A percentile compares a stretch with the other conserved stretches of the same genome.
These are phyloP conservation scores for Alternaria triticina DNA, from an alignment of 2,329 filamentous ascomycete genomes.

Conservation along the genomic window DNA sequence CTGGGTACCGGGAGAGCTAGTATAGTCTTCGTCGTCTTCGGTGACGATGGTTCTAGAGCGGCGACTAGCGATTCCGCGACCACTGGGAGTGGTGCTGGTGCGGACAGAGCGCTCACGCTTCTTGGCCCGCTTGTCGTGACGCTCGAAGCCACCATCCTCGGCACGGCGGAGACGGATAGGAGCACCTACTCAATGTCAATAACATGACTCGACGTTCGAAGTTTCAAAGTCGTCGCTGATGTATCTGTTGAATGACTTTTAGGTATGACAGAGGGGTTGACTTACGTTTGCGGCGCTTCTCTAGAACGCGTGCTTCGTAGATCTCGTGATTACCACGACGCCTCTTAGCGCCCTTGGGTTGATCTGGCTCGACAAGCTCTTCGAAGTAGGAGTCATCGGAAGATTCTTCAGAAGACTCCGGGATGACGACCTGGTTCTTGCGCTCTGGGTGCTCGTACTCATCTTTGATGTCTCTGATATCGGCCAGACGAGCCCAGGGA, in stretches of 20 bases:
- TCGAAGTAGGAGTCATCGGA: slow-evolving; percentile 39
- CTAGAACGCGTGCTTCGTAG: slow-evolving; percentile 38
- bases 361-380: slow-evolving; percentile 35
- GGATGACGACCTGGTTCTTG: slow-evolving; percentile 11
- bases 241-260: not conserved
- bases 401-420: slow-evolving; percentile 23
- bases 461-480: slow-evolving; percentile 39
- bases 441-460: slow-evolving; percentile 36
- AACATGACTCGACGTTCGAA: not conserved
- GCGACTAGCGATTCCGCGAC: not conserved
- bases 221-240: not conserved
- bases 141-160: slow-evolving; percentile 31
- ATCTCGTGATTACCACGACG: slow-evolving; percentile 29
- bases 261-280: not conserved
- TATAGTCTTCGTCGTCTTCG: slow-evolving; percentile 20
- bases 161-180: slow-evolving; percentile 35
- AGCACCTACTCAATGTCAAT: slow-evolving; percentile 18
- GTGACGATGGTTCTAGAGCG: slow-evolving; percentile 10
- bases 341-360: slow-evolving; percentile 26
- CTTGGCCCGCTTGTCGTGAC: slow-evolving; percentile 29
- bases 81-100: slow-evolving; percentile 14
- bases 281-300: slow-evolving; percentile 35
- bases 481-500: slow-evolving; percentile 39
- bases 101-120: slow-evolving; percentile 5
- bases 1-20: not conserved